These are phyloP conservation scores for Hibiscus syriacus DNA, from an alignment of 345 rosid species.

Conservation along the genomic window DNA sequence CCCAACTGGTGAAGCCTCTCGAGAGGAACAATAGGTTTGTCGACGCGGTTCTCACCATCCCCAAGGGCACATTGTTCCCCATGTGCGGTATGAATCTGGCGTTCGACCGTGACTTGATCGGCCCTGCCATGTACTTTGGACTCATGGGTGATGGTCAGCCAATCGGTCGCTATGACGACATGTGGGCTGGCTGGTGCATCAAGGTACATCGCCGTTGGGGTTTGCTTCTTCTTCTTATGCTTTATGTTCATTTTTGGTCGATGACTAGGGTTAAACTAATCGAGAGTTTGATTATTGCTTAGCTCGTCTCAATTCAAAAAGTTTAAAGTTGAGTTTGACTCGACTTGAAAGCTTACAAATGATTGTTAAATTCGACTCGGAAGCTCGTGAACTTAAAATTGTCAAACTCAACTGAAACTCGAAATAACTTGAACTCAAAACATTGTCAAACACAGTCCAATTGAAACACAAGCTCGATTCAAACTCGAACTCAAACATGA, in stretches of 20 bases:
- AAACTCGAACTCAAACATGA: no score
- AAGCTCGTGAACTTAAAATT: no score
- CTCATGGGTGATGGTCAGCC: slow-evolving; percentile 99
- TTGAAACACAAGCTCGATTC: no score
- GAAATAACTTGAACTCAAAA: no score
- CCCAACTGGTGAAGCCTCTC: slow-evolving; percentile 93
- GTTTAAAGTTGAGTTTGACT: no score
- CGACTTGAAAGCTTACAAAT: no score
- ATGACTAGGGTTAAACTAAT: no score
- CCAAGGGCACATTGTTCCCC: slow-evolving; percentile 91
- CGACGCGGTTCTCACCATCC: slow-evolving; percentile 88
- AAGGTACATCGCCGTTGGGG: not conserved
- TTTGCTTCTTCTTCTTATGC: not conserved
- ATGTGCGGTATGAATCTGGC: slow-evolving; percentile 99
- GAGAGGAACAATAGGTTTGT: slow-evolving; percentile 91
- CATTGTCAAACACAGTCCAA: no score
- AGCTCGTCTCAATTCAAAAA: no score
- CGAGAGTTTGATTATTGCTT: no score
- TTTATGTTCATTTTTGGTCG: not conserved
- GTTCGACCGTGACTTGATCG: slow-evolving; percentile 80
- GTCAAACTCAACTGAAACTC: no score
- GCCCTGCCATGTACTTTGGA: slow-evolving; percentile 98
- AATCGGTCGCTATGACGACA: slow-evolving; percentile 86
- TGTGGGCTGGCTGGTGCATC: slow-evolving; percentile 99
- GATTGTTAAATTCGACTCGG: no score